phyloP scores from a whole-genome alignment of 1,284 basidiomycete species.

The Ceratobasidium sp. region DNA sequence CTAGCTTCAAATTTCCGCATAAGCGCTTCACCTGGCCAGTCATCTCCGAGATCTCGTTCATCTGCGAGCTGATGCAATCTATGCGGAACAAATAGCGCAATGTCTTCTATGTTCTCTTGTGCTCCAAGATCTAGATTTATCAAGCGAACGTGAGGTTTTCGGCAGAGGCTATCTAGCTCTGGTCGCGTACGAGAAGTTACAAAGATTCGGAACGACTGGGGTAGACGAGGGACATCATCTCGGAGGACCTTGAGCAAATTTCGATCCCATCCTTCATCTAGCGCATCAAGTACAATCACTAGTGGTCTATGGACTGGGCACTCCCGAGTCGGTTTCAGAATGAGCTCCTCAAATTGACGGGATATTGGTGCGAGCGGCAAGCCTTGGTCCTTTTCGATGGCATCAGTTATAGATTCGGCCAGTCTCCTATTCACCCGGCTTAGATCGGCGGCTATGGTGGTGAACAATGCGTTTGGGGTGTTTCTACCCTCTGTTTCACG shows the following conservation, averaged over 20 bases:
- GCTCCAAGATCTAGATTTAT: not conserved
- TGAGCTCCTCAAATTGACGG: constrained; percentile 2
- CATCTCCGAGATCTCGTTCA: not conserved
- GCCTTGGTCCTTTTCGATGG: constrained; percentile 3
- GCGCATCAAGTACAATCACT: constrained; percentile 18
- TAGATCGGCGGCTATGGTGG: constrained; percentile 19
- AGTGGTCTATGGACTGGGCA: not conserved
- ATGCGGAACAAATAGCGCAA: constrained; percentile 6
- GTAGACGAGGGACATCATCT: not conserved
- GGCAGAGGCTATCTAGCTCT: constrained; percentile 16
- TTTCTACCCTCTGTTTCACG: constrained; percentile 9
- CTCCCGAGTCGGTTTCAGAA: not conserved
- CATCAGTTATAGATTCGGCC: not conserved
- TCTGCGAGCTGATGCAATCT: not conserved
- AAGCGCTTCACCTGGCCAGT: constrained; percentile 6
- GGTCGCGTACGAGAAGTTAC: constrained; percentile 14
- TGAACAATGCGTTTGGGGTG: not conserved
- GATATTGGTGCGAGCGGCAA: constrained; percentile 1
- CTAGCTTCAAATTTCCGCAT: not conserved
- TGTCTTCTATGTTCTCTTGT: constrained; percentile 11
- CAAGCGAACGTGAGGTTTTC: not conserved
- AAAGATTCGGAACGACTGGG: constrained; percentile 12
- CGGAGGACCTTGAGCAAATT: not conserved
- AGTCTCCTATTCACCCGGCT: not conserved
- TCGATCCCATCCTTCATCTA: constrained; percentile 6